phyloP scores from a whole-genome alignment of 768 basidiomycete species.

The Nidularia pulvinata region DNA sequence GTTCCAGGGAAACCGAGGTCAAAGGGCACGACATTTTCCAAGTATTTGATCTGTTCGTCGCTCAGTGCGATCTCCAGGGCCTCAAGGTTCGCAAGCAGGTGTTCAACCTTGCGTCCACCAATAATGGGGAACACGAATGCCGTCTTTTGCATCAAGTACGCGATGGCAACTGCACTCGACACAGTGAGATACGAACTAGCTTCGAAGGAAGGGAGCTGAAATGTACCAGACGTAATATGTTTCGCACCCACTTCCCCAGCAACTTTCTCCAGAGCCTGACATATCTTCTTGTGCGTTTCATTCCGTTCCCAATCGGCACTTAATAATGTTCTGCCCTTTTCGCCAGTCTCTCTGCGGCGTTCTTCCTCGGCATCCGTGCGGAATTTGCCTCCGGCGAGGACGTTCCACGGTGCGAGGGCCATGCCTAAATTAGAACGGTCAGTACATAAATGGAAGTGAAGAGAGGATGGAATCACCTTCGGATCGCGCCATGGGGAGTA shows the following conservation, averaged over 20 bases:
- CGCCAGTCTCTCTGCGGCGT: slow-evolving; percentile 20
- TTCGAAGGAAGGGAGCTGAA: background rate
- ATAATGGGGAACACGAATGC: slow-evolving; percentile 51
- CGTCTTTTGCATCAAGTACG: slow-evolving; percentile 53
- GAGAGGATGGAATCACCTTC: slow-evolving; percentile 21
- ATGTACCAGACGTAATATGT: slow-evolving; percentile 39
- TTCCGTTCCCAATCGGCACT: slow-evolving; percentile 40
- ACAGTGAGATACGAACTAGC: background rate
- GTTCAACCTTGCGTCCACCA: slow-evolving; percentile 49
- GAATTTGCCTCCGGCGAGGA: slow-evolving; percentile 38
- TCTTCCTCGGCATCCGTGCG: slow-evolving; percentile 46
- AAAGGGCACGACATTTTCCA: slow-evolving; percentile 40
- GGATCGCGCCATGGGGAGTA: slow-evolving; percentile 21
- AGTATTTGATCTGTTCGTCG: slow-evolving; percentile 36
- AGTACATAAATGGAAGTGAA: background rate
- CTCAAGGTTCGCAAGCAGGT: slow-evolving; percentile 47
- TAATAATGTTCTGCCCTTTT: slow-evolving; percentile 31
- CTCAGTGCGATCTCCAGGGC: slow-evolving; percentile 41
- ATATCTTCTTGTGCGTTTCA: slow-evolving; percentile 39
- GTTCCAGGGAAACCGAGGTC: slow-evolving; percentile 39
- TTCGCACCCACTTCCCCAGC: slow-evolving; percentile 47
- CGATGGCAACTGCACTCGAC: slow-evolving; percentile 40
- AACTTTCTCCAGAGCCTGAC: slow-evolving; percentile 44
- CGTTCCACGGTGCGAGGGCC: slow-evolving; percentile 28
- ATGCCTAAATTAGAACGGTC: slow-evolving; percentile 12